Percentiles rank a stretch among this genome's conserved stretches.
Conservation (phyloP, 169 alveolate species). For the Cryptosporidium ryanae region DNA sequence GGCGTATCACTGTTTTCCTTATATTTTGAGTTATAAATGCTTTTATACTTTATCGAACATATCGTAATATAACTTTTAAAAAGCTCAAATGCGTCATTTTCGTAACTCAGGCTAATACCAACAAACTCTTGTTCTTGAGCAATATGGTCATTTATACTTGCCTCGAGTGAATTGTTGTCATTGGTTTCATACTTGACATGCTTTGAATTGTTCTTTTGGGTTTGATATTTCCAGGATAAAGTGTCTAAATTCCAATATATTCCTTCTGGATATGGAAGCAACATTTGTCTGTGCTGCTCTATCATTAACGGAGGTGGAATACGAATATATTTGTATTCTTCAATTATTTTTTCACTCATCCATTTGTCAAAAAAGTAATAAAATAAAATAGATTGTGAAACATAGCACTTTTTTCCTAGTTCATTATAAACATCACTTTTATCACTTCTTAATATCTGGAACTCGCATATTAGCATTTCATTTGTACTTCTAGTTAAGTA, state of each 20-base stretch:
- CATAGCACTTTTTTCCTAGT: slow-evolving; percentile 29
- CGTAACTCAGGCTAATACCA: background rate
- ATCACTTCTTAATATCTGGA: slow-evolving; percentile 41
- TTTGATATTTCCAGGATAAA: slow-evolving; percentile 47
- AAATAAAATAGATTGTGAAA: slow-evolving; percentile 50
- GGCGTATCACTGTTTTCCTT: slow-evolving; percentile 8
- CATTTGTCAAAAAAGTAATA: slow-evolving; percentile 66
- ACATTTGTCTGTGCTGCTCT: slow-evolving; percentile 57
- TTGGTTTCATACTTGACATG: background rate
- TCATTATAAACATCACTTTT: slow-evolving; percentile 8
- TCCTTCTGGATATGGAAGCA: slow-evolving; percentile 68
- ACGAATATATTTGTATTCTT: slow-evolving; percentile 50
- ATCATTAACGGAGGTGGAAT: slow-evolving; percentile 55
- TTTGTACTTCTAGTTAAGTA: slow-evolving; percentile 22
- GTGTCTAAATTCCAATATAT: slow-evolving; percentile 39
- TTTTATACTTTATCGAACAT: slow-evolving; percentile 54
- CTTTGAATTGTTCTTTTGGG: slow-evolving; percentile 19
- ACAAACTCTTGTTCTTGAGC: slow-evolving; percentile 1
- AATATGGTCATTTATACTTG: slow-evolving; percentile 17
- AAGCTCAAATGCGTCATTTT: slow-evolving; percentile 24
- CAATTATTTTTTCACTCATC: slow-evolving; percentile 45
- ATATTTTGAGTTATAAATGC: background rate
- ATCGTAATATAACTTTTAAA: slow-evolving; percentile 33
- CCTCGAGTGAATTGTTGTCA: slow-evolving; percentile 7
- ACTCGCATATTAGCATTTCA: slow-evolving; percentile 54